Percentiles rank a stretch among this genome's conserved stretches.
Evolutionary conservation across 2,329 filamentous ascomycete species (phyloP).

Genomic region (Aspergillus novoparasiticus): DNA sequence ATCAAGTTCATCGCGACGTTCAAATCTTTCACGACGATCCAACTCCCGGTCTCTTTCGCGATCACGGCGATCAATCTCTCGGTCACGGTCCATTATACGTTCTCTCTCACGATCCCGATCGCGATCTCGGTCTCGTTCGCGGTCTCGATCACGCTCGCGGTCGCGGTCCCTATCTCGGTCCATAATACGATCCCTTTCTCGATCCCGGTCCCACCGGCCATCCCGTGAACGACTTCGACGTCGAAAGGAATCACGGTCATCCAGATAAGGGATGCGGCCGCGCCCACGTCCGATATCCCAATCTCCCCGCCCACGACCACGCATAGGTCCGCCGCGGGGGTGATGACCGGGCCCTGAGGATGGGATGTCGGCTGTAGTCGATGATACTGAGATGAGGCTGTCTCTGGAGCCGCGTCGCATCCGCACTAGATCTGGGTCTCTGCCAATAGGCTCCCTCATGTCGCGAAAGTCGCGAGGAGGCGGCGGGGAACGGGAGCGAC

Average conservation of each 20-base stretch:
- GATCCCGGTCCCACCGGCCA: slow-evolving; percentile 44
- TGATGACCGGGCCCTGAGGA: slow-evolving; percentile 36
- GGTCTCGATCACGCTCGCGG: slow-evolving; percentile 36
- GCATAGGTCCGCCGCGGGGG: slow-evolving; percentile 40
- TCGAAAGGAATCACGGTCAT: slow-evolving; percentile 47
- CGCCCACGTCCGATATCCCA: slow-evolving; percentile 48
- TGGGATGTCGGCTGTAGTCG: slow-evolving; percentile 39
- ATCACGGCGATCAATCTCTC: slow-evolving; percentile 27
- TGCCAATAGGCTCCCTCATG: slow-evolving; percentile 35
- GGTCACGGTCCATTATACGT: slow-evolving; percentile 38
- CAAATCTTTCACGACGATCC: slow-evolving; percentile 15
- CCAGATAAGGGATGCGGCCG: slow-evolving; percentile 42
- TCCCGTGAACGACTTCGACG: slow-evolving; percentile 49
- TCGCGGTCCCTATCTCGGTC: slow-evolving; percentile 35
- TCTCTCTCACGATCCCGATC: slow-evolving; percentile 42
- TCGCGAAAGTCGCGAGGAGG: slow-evolving; percentile 44
- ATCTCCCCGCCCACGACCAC: slow-evolving; percentile 47
- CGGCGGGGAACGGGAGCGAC: slow-evolving; percentile 48
- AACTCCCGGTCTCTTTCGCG: slow-evolving; percentile 26
- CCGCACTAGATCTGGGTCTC: slow-evolving; percentile 43
- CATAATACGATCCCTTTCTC: slow-evolving; percentile 37
- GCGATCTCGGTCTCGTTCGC: slow-evolving; percentile 34
- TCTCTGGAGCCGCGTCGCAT: slow-evolving; percentile 49
- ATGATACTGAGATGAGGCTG: slow-evolving; percentile 42
- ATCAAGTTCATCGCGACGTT: slow-evolving; percentile 12